phyloP scores from a whole-genome alignment of 2,329 filamentous ascomycete genomes.

The Venturia effusa region DNA sequence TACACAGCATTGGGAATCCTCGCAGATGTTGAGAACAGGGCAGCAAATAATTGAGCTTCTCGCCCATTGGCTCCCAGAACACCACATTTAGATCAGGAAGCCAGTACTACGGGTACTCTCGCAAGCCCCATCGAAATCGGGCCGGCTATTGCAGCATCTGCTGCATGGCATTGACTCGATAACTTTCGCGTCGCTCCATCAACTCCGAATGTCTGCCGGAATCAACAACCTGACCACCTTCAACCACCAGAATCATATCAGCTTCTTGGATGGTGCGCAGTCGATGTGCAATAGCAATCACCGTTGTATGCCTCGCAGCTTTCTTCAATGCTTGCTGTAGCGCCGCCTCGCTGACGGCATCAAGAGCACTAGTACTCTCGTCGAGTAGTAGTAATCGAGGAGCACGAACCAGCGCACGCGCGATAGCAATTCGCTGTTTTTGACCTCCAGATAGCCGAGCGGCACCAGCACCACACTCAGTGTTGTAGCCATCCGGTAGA shows the following conservation, averaged over 20 bases:
- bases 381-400: conserved; percentile 36
- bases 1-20: not conserved
- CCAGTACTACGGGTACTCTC: not conserved
- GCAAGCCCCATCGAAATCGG: not conserved
- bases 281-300: conserved; percentile 35
- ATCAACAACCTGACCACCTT: conserved; percentile 38
- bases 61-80: too few species aligned
- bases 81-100: too few species aligned
- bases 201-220: conserved; percentile 39
- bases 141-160: conserved; percentile 19
- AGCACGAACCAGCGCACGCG: conserved; percentile 34
- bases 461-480: conserved; percentile 30
- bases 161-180: conserved; percentile 39
- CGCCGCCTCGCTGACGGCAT: conserved; percentile 33
- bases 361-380: conserved; percentile 36
- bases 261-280: conserved; percentile 31
- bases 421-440: conserved; percentile 35
- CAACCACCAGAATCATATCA: conserved; percentile 36
- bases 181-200: conserved; percentile 37
- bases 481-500: conserved; percentile 37
- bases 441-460: conserved; percentile 35
- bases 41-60: too few species aligned
- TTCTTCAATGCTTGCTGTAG: conserved; percentile 32
- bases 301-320: conserved; percentile 26
- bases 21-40: not conserved